These are phyloP conservation scores for Globisporangium okanoganense DNA, from an alignment of 352 stramenopile species.

Conservation along the genomic window DNA sequence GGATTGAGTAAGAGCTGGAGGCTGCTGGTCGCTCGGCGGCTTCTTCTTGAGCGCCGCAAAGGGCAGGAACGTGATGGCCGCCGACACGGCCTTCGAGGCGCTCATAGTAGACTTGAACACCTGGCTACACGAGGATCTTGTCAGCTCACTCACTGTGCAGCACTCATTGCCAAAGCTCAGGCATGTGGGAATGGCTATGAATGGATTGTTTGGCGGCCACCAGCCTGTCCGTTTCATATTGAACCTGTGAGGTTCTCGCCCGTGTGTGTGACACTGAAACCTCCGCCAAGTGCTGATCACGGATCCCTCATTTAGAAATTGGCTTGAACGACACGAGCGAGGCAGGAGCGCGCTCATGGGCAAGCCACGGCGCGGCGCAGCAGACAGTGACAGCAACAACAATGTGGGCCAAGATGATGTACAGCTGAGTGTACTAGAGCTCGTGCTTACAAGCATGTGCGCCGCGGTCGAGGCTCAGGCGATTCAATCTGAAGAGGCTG, in stretches of 20 bases:
- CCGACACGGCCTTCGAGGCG: neutral
- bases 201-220: neutral
- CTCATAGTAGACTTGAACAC: neutral
- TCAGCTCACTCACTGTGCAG: neutral
- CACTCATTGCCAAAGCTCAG: neutral
- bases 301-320: neutral
- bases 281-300: neutral
- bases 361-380: neutral
- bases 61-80: conserved; percentile 11
- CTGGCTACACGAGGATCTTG: neutral
- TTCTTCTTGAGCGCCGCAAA: conserved; percentile 7
- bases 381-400: neutral
- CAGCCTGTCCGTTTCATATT: neutral
- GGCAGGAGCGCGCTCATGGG: neutral
- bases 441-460: conserved; percentile 13
- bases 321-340: neutral
- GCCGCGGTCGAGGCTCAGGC: neutral
- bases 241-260: neutral
- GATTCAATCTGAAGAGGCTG: neutral
- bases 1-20: too few species aligned
- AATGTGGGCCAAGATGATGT: neutral
- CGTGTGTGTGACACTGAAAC: neutral
- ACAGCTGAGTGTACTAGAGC: neutral
- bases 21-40: neutral
- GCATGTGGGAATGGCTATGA: neutral